phyloP scores from a whole-genome alignment of 129 eudicot genomes.

The Tagetes patula region DNA sequence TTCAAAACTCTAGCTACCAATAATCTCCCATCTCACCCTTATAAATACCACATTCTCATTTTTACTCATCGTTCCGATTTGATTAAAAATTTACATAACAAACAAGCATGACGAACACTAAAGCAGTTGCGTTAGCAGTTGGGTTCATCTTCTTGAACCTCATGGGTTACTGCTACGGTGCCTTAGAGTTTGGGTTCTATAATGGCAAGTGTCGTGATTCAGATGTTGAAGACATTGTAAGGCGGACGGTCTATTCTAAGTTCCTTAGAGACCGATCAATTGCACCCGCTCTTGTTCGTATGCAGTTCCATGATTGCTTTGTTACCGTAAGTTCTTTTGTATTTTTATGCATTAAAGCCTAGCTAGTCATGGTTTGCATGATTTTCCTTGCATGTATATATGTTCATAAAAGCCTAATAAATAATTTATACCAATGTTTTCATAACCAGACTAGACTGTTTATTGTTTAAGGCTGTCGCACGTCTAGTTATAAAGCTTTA shows the following conservation, averaged over 20 bases:
- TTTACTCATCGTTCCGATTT: constrained; percentile 11
- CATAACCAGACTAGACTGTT: too few species aligned
- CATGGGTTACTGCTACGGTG: constrained; percentile 38
- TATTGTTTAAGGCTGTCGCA: too few species aligned
- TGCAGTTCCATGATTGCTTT: constrained; percentile 82
- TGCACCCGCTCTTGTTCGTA: constrained; percentile 61
- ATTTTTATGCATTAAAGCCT: constrained; percentile 9
- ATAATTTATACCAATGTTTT: too few species aligned
- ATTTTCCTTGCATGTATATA: too few species aligned
- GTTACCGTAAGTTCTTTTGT: constrained; percentile 41
- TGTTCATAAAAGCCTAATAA: too few species aligned
- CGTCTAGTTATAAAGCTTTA: too few species aligned
- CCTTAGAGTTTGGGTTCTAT: constrained; percentile 51
- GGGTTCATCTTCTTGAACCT: constrained; percentile 30
- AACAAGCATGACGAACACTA: constrained; percentile 20
- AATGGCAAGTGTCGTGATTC: constrained; percentile 38
- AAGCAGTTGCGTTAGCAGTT: constrained; percentile 24
- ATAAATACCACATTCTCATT: constrained; percentile 6
- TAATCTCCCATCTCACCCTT: not conserved
- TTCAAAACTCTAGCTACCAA: constrained; percentile 12
- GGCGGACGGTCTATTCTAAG: constrained; percentile 21
- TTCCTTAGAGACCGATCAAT: constrained; percentile 39
- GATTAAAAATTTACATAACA: not conserved
- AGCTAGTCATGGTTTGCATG: not conserved
- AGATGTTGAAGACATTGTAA: constrained; percentile 51